These are phyloP conservation scores for Boletus huronensis DNA, from an alignment of 768 basidiomycete genomes.

Conservation along the genomic window DNA sequence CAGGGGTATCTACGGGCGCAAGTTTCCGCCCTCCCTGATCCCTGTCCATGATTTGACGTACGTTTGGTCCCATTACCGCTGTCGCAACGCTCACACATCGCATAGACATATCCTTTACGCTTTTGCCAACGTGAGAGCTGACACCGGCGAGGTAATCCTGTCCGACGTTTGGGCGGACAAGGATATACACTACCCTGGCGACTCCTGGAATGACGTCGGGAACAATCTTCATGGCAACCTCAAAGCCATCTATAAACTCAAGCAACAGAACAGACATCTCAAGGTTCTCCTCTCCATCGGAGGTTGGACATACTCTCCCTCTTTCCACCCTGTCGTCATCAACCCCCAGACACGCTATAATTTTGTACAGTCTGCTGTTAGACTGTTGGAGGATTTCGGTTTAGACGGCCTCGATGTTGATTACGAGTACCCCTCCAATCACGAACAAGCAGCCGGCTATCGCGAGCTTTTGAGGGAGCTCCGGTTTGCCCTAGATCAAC, in stretches of 20 bases:
- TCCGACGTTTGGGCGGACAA: conserved; percentile 95
- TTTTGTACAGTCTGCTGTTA: conserved; percentile 80
- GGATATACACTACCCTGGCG: conserved; percentile 93
- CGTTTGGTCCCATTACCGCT: conserved; percentile 24
- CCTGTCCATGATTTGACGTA: conserved; percentile 85
- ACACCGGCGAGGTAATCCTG: conserved; percentile 81
- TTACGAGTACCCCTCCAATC: conserved; percentile 87
- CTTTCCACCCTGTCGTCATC: conserved; percentile 80
- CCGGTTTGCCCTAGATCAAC: conserved; percentile 68
- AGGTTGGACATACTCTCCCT: conserved; percentile 91
- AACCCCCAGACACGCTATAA: conserved; percentile 55
- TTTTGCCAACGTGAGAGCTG: conserved; percentile 83
- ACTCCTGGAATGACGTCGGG: conserved; percentile 91
- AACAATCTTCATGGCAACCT: conserved; percentile 94
- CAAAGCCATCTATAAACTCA: conserved; percentile 88
- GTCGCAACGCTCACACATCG: conserved; percentile 4
- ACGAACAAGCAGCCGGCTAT: conserved; percentile 78
- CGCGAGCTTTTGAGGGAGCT: conserved; percentile 77
- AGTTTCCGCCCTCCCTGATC: conserved; percentile 83
- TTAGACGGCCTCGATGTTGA: conserved; percentile 91
- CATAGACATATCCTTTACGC: conserved; percentile 85
- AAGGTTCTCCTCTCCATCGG: conserved; percentile 87
- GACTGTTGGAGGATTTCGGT: conserved; percentile 86
- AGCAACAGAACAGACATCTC: conserved; percentile 79
- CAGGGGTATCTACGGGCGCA: conserved; percentile 95